Percentiles rank a stretch among this genome's conserved stretches.
phyloP scores from a whole-genome alignment of 768 basidiomycete genomes.

The Trametes punicea region DNA sequence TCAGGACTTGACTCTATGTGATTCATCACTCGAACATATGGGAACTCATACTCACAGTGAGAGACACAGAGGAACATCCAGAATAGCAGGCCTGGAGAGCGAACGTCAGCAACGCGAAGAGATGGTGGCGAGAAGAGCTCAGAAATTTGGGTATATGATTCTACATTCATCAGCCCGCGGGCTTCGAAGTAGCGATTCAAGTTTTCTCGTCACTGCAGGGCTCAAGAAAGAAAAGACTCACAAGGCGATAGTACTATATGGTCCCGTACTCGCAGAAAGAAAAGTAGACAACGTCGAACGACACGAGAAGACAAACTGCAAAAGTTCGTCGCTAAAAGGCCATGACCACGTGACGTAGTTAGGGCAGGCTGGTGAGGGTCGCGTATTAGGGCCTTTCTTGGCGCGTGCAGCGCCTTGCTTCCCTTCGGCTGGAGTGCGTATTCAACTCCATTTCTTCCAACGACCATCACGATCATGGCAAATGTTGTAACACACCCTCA shows the following conservation, averaged over 20 bases:
- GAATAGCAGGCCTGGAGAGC: not conserved
- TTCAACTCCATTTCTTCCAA: slow-evolving; percentile 13
- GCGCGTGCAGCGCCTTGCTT: slow-evolving; percentile 17
- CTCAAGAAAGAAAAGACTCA: slow-evolving; percentile 20
- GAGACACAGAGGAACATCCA: not conserved
- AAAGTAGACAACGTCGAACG: not conserved
- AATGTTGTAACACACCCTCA: slow-evolving; percentile 55
- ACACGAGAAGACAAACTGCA: slow-evolving; percentile 19
- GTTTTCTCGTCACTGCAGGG: slow-evolving; percentile 55
- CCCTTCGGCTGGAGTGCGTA: slow-evolving; percentile 10
- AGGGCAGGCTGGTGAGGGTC: slow-evolving; percentile 33
- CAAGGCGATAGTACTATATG: slow-evolving; percentile 30
- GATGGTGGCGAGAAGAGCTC: slow-evolving; percentile 40
- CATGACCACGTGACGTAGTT: slow-evolving; percentile 32
- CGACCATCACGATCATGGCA: slow-evolving; percentile 49
- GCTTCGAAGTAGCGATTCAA: slow-evolving; percentile 92
- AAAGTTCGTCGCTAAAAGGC: slow-evolving; percentile 24
- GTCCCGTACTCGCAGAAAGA: not conserved
- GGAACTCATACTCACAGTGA: slow-evolving; percentile 35
- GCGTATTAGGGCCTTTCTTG: slow-evolving; percentile 14
- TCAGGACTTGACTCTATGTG: slow-evolving; percentile 93
- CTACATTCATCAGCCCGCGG: slow-evolving; percentile 57
- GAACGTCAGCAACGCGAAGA: slow-evolving; percentile 16
- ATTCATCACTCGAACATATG: slow-evolving; percentile 49
- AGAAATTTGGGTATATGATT: slow-evolving; percentile 91